Evolutionary conservation across 768 basidiomycete species (phyloP).

Genomic region (Amanita jacksonii): DNA sequence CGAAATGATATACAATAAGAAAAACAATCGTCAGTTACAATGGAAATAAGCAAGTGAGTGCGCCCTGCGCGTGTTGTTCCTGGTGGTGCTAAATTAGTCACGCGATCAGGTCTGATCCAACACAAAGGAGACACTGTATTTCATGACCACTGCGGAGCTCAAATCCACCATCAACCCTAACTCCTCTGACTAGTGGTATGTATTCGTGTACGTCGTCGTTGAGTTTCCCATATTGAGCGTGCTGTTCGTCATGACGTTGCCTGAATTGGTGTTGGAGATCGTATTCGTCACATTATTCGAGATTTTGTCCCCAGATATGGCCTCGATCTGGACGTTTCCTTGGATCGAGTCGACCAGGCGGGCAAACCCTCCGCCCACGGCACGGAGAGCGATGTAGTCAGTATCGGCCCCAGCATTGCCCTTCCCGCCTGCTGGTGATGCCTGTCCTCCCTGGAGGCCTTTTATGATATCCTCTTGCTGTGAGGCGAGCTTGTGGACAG

Average conservation of each 20-base stretch:
- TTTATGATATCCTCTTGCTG: slow-evolving; percentile 7
- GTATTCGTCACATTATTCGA: background rate
- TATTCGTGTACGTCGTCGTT: background rate
- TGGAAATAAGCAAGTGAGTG: no score
- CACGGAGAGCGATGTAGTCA: background rate
- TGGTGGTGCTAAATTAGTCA: no score
- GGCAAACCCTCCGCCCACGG: background rate
- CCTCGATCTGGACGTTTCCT: background rate
- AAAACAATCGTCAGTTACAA: no score
- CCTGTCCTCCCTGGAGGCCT: background rate
- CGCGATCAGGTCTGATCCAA: no score
- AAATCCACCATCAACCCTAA: no score
- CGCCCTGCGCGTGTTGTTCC: no score
- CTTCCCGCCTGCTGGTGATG: background rate
- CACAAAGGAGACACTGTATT: no score
- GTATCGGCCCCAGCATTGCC: background rate
- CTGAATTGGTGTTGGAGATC: slow-evolving; percentile 2
- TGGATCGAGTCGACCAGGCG: background rate
- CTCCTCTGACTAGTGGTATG: background rate
- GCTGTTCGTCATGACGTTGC: slow-evolving; percentile 1
- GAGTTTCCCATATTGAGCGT: slow-evolving; percentile 1
- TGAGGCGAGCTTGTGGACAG: background rate
- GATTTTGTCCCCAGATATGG: background rate
- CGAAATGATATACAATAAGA: no score
- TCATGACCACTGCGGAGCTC: no score